Evolutionary conservation across 2,329 filamentous ascomycete species (phyloP).

Genomic region (Fusarium clavum): DNA sequence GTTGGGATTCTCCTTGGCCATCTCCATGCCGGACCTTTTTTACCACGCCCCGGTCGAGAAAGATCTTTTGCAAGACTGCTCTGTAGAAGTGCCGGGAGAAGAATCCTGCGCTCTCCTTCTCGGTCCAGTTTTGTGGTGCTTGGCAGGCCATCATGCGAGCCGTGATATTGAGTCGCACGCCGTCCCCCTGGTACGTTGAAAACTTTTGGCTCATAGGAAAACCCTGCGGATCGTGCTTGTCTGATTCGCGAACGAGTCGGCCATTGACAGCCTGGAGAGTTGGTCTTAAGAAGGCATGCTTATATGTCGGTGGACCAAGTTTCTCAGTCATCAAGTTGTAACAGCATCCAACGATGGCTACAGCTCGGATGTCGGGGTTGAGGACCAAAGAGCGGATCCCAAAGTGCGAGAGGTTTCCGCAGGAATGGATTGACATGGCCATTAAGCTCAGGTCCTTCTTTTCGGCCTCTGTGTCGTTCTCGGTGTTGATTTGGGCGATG

Average conservation of each 20-base stretch:
- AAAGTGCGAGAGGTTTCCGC: constrained; percentile 96
- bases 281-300: constrained; percentile 80
- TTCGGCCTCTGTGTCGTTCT: constrained; percentile 34
- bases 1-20: constrained; percentile 42
- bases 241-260: constrained; percentile 75
- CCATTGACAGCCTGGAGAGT: constrained; percentile 74
- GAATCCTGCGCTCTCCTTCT: constrained; percentile 82
- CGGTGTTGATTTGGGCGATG: constrained; percentile 67
- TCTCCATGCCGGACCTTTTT: constrained; percentile 64
- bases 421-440: constrained; percentile 96
- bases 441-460: constrained; percentile 69
- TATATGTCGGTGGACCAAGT: constrained; percentile 87
- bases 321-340: constrained; percentile 96
- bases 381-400: constrained; percentile 86
- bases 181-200: constrained; percentile 66
- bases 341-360: constrained; percentile 97
- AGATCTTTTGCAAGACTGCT: constrained; percentile 89
- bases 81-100: constrained; percentile 95
- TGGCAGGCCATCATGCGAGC: constrained; percentile 98
- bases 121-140: constrained; percentile 92
- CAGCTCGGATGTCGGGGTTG: constrained; percentile 86
- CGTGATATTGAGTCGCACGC: constrained; percentile 91
- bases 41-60: constrained; percentile 85
- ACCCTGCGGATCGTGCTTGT: constrained; percentile 85
- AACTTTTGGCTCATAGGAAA: constrained; percentile 90